Evolutionary conservation across 805 yeast genomes (phyloP).

Genomic region (Wickerhamiella sergipiensis): DNA sequence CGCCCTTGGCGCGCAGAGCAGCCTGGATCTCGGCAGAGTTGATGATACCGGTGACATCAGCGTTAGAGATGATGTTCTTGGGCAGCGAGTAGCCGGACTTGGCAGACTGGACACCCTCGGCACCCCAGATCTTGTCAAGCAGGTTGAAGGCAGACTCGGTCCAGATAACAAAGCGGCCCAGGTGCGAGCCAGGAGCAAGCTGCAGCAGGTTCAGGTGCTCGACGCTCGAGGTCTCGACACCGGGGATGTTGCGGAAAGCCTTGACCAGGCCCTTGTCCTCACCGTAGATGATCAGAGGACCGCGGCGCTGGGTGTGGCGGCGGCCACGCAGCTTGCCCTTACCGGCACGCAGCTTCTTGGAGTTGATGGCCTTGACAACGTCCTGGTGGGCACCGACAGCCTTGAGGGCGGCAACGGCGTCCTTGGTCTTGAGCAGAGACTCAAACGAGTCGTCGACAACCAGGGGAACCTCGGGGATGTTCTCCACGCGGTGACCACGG

Average conservation of each 20-base stretch:
- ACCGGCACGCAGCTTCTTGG: slow-evolving; percentile 99
- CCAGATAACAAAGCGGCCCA: slow-evolving; percentile 99
- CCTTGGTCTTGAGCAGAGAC: slow-evolving; percentile 92
- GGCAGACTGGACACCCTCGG: slow-evolving; percentile 63
- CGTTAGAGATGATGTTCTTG: slow-evolving; percentile 82
- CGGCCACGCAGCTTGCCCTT: slow-evolving; percentile 99
- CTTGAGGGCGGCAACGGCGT: slow-evolving; percentile 95
- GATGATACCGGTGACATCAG: slow-evolving; percentile 94
- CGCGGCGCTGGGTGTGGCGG: slow-evolving; percentile 99
- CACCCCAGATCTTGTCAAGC: slow-evolving; percentile 94
- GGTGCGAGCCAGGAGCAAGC: slow-evolving; percentile 99
- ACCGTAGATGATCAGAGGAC: slow-evolving; percentile 97
- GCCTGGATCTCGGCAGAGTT: slow-evolving; percentile 99
- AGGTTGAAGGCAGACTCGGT: slow-evolving; percentile 96
- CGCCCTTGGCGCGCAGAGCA: slow-evolving; percentile 84
- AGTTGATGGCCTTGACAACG: slow-evolving; percentile 92
- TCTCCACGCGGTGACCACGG: slow-evolving; percentile 99
- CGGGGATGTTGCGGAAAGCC: slow-evolving; percentile 99
- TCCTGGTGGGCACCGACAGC: slow-evolving; percentile 98
- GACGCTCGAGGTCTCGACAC: slow-evolving; percentile 95
- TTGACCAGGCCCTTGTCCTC: slow-evolving; percentile 95
- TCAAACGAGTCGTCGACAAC: slow-evolving; percentile 91
- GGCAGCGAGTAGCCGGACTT: slow-evolving; percentile 90
- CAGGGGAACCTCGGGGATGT: slow-evolving; percentile 95
- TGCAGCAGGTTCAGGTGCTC: slow-evolving; percentile 87